These are phyloP conservation scores for Suillus subalutaceus DNA, from an alignment of 768 basidiomycete species.

Conservation along the genomic window DNA sequence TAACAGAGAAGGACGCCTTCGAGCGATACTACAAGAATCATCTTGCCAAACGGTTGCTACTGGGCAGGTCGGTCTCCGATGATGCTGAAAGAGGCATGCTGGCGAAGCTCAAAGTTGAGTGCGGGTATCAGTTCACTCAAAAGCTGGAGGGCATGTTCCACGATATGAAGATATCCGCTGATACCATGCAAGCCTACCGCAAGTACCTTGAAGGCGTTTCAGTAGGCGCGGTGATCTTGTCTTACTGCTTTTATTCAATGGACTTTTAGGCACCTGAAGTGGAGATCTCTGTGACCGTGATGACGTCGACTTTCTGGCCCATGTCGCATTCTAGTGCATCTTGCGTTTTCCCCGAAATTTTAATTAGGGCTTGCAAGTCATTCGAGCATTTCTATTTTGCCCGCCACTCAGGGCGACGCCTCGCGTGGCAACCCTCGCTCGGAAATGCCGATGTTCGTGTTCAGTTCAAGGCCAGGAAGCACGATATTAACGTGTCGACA, in stretches of 20 bases:
- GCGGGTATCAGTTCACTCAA: slow-evolving; percentile 95
- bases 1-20: slow-evolving; percentile 95
- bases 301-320: slow-evolving; percentile 98
- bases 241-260: slow-evolving; percentile 16
- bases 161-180: slow-evolving; percentile 88
- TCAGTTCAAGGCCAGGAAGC: slow-evolving; percentile 74
- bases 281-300: slow-evolving; percentile 86
- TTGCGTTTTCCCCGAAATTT: slow-evolving; percentile 67
- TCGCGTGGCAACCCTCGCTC: slow-evolving; percentile 90
- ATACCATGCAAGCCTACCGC: slow-evolving; percentile 78
- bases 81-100: slow-evolving; percentile 98
- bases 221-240: slow-evolving; percentile 43
- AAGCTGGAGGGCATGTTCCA: slow-evolving; percentile 99
- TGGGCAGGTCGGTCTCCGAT: slow-evolving; percentile 88
- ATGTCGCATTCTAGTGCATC: slow-evolving; percentile 64
- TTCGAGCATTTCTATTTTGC: slow-evolving; percentile 92
- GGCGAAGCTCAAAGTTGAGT: slow-evolving; percentile 95
- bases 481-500: slow-evolving; percentile 93
- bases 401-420: slow-evolving; percentile 83
- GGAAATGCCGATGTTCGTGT: slow-evolving; percentile 91
- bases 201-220: slow-evolving; percentile 56
- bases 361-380: slow-evolving; percentile 67
- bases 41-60: slow-evolving; percentile 89
- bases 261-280: slow-evolving; percentile 64
- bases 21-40: slow-evolving; percentile 98